phyloP scores from a whole-genome alignment of 2,329 filamentous ascomycete genomes.

The Cordyceps fumosorosea region DNA sequence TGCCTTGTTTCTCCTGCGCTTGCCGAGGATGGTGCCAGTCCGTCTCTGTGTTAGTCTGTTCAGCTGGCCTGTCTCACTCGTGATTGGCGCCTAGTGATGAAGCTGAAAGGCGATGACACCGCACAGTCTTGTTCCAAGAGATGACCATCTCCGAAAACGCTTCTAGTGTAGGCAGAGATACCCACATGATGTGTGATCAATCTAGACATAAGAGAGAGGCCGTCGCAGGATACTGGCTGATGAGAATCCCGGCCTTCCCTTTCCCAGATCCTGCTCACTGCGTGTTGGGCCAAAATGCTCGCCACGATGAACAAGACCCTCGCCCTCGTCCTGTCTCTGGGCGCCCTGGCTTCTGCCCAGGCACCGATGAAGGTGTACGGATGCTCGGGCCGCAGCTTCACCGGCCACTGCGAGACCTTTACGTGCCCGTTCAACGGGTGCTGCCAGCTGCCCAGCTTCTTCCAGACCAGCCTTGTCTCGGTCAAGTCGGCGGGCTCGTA shows the following conservation, averaged over 20 bases:
- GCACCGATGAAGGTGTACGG: not conserved
- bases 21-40: not conserved
- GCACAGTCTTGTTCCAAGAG: too few relatives aligned
- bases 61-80: not conserved
- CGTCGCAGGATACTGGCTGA: too few relatives aligned
- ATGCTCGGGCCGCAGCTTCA: constrained; percentile 1
- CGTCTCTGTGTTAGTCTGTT: not conserved
- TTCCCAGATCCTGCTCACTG: not conserved
- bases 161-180: too few relatives aligned
- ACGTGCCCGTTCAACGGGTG: constrained; percentile 1
- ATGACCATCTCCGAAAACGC: too few relatives aligned
- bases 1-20: not conserved
- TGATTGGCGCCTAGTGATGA: not conserved
- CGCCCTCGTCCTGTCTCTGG: constrained; percentile 3
- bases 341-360: not conserved
- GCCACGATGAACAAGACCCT: not conserved
- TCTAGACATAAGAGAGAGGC: too few relatives aligned
- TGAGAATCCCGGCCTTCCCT: too few relatives aligned
- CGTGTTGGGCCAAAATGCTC: not conserved
- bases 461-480: constrained; percentile 8
- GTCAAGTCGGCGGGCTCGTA: constrained; percentile 9
- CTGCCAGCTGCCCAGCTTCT: constrained; percentile 8
- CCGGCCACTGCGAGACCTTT: constrained; percentile 4
- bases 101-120: too few relatives aligned
- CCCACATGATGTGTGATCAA: too few relatives aligned